Evolutionary conservation across 1,284 basidiomycete species (phyloP).

Genomic region (Ustilago nuda): DNA sequence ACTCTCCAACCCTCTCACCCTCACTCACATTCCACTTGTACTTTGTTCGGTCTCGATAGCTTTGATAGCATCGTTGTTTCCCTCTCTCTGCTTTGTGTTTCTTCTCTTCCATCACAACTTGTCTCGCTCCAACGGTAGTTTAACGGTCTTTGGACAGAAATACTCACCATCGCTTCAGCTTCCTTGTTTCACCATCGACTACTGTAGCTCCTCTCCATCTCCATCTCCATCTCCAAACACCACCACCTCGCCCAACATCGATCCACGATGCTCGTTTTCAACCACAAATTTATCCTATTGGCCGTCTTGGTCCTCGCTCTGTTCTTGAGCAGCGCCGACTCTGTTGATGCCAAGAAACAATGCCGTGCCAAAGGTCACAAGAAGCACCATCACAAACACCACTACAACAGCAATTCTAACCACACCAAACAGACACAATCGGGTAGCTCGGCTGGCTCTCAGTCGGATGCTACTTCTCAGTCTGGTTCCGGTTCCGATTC

Average conservation of each 20-base stretch:
- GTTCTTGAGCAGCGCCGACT: slow-evolving; percentile 27
- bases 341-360: slow-evolving; percentile 40
- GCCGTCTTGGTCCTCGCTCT: slow-evolving; percentile 40
- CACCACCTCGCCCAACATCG: background rate
- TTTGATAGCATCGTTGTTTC: slow-evolving; percentile 41
- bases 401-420: slow-evolving; percentile 6
- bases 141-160: slow-evolving; percentile 47
- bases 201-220: slow-evolving; percentile 24
- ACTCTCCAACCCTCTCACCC: slow-evolving; percentile 4
- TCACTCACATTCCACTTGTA: slow-evolving; percentile 8
- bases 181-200: slow-evolving; percentile 8
- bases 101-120: background rate
- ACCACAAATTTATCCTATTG: slow-evolving; percentile 41
- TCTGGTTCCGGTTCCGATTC: slow-evolving; percentile 5
- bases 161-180: slow-evolving; percentile 36
- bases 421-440: slow-evolving; percentile 5
- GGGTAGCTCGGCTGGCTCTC: background rate
- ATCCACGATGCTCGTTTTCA: slow-evolving; percentile 38
- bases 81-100: slow-evolving; percentile 5
- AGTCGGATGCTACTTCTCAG: slow-evolving; percentile 12
- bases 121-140: slow-evolving; percentile 25
- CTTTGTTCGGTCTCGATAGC: slow-evolving; percentile 23
- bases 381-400: slow-evolving; percentile 14
- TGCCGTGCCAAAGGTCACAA: slow-evolving; percentile 34
- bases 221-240: background rate